Percentiles rank a stretch among this genome's conserved stretches.
Evolutionary conservation across 305 asterid genomes (phyloP).

Genomic region (Fraxinus sp.): DNA sequence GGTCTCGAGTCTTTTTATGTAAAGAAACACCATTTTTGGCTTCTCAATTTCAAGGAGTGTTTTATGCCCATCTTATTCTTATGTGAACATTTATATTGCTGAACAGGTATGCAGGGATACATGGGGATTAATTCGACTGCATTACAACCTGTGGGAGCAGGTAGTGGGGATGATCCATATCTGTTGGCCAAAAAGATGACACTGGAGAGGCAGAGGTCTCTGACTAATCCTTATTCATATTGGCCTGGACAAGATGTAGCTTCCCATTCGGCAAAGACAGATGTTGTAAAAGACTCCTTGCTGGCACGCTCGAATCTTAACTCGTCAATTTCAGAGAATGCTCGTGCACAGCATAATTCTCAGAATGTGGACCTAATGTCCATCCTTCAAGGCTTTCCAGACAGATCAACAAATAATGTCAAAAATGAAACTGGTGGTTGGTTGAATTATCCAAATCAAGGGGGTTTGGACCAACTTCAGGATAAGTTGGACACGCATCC

Average conservation of each 20-base stretch:
- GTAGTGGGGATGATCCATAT: conserved; percentile 3
- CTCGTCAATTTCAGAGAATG: conserved; percentile 44
- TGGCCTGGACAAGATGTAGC: conserved; percentile 63
- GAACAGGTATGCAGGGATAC: conserved; percentile 60
- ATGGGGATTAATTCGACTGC: conserved; percentile 39
- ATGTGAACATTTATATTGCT: conserved; percentile 13
- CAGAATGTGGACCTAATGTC: conserved; percentile 63
- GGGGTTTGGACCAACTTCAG: conserved; percentile 49
- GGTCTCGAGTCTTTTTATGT: conserved; percentile 39
- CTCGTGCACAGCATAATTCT: conserved; percentile 39
- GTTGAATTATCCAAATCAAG: conserved; percentile 58
- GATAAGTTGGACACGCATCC: conserved; percentile 56
- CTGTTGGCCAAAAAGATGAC: conserved; percentile 49
- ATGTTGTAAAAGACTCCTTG: conserved; percentile 44
- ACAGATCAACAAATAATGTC: conserved; percentile 41
- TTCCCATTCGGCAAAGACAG: conserved; percentile 40
- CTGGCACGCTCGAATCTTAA: conserved; percentile 41
- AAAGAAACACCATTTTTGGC: background rate
- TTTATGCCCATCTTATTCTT: conserved; percentile 13
- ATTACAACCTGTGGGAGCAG: conserved; percentile 42
- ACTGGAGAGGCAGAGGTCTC: conserved; percentile 67
- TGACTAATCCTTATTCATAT: conserved; percentile 46
- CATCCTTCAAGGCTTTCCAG: conserved; percentile 53
- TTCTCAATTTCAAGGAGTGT: background rate
- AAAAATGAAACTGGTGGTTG: conserved; percentile 50